A percentile compares a stretch with the other conserved stretches of the same genome.
These are phyloP conservation scores for Drechslerella coelobrocha DNA, from an alignment of 2,329 filamentous ascomycete species.

Conservation along the genomic window DNA sequence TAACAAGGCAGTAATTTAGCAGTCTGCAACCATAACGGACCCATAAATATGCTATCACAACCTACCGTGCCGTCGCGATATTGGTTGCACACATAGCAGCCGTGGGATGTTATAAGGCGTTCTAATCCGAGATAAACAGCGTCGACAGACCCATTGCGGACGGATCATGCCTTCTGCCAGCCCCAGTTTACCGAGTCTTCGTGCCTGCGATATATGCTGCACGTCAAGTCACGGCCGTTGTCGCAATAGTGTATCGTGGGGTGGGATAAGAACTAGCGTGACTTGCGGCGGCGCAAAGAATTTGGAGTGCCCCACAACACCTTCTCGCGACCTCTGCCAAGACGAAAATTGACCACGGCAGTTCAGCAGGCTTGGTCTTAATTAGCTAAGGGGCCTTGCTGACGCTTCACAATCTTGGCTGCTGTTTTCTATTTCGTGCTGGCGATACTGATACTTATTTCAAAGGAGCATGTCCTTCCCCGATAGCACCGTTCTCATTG, in stretches of 20 bases:
- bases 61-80: slow-evolving; percentile 37
- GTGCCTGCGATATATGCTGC: background rate
- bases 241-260: background rate
- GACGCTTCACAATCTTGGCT: too few relatives aligned
- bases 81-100: slow-evolving; percentile 14
- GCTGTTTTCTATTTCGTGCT: too few relatives aligned
- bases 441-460: background rate
- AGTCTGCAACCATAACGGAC: background rate
- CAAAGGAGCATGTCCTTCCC: background rate
- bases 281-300: too few relatives aligned
- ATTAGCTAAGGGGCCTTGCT: too few relatives aligned
- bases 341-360: too few relatives aligned
- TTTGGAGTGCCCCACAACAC: too few relatives aligned
- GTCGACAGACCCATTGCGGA: slow-evolving; percentile 49
- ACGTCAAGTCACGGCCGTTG: background rate
- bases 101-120: slow-evolving; percentile 7
- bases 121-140: slow-evolving; percentile 29
- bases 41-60: background rate
- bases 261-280: too few relatives aligned
- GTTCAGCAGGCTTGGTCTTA: too few relatives aligned
- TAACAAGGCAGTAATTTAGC: slow-evolving; percentile 9
- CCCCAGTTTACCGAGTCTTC: background rate
- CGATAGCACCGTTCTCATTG: slow-evolving; percentile 2
- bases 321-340: too few relatives aligned
- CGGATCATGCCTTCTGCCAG: slow-evolving; percentile 44